These are phyloP conservation scores for Aspergillus indologenus DNA, from an alignment of 495 filamentous ascomycete genomes.

Conservation along the genomic window DNA sequence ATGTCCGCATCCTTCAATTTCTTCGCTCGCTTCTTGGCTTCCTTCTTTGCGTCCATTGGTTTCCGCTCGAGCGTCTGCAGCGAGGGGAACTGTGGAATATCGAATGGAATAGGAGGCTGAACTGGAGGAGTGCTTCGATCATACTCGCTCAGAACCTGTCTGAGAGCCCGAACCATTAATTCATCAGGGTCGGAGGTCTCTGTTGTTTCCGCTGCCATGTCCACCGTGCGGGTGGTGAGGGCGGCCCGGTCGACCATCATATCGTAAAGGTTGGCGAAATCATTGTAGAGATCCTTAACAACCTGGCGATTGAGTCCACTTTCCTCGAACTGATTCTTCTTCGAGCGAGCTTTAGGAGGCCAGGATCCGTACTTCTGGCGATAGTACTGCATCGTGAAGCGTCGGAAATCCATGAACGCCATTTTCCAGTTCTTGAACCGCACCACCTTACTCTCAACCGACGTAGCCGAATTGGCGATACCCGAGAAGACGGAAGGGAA, in stretches of 20 bases:
- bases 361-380: slow-evolving; percentile 83
- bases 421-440: slow-evolving; percentile 82
- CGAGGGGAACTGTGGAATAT: slow-evolving; percentile 74
- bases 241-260: slow-evolving; percentile 71
- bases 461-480: slow-evolving; percentile 72
- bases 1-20: slow-evolving; percentile 79
- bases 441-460: slow-evolving; percentile 67
- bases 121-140: slow-evolving; percentile 86
- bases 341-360: slow-evolving; percentile 87
- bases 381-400: slow-evolving; percentile 72
- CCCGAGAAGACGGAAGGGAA: slow-evolving; percentile 92
- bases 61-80: slow-evolving; percentile 60
- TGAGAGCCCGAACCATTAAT: slow-evolving; percentile 53
- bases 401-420: slow-evolving; percentile 69
- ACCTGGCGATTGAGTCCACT: slow-evolving; percentile 81
- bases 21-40: slow-evolving; percentile 59
- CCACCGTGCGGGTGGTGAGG: slow-evolving; percentile 53
- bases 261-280: slow-evolving; percentile 85
- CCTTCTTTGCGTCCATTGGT: slow-evolving; percentile 63
- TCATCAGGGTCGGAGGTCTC: slow-evolving; percentile 41
- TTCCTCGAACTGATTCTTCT: slow-evolving; percentile 88
- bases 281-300: slow-evolving; percentile 76
- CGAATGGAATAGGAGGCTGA: slow-evolving; percentile 86
- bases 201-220: slow-evolving; percentile 36
- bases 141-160: slow-evolving; percentile 77